Evolutionary conservation across 2,329 filamentous ascomycete species (phyloP).

Genomic region (Coniochaeta sp.): DNA sequence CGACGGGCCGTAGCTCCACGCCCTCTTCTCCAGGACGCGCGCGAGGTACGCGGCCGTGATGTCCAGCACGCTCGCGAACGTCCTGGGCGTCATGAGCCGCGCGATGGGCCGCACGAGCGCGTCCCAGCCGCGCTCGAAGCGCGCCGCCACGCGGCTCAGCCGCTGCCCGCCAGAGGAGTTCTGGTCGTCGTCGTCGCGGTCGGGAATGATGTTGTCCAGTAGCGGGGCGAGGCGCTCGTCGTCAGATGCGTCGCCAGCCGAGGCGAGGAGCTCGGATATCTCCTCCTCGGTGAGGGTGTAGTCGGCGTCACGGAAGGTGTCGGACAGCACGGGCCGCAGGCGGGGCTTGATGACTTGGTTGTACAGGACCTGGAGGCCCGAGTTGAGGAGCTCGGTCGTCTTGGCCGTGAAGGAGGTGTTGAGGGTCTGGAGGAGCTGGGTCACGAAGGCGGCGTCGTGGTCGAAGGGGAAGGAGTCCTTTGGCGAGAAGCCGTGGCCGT

Average conservation of each 20-base stretch:
- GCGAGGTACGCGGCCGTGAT: constrained; percentile 69
- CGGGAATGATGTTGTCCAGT: background rate
- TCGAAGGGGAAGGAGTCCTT: constrained; percentile 71
- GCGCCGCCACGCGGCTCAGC: constrained; percentile 63
- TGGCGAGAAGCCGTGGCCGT: constrained; percentile 16
- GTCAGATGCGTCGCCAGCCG: constrained; percentile 21
- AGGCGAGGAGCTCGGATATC: constrained; percentile 45
- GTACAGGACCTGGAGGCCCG: constrained; percentile 81
- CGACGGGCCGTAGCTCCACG: constrained; percentile 61
- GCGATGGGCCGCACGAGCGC: constrained; percentile 77
- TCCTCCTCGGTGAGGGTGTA: constrained; percentile 66
- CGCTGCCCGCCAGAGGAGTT: constrained; percentile 19
- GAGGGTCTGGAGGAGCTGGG: constrained; percentile 60
- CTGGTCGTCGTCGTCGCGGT: background rate
- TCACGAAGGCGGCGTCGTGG: constrained; percentile 64
- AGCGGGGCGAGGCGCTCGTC: background rate
- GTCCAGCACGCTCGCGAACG: constrained; percentile 70
- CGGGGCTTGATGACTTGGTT: constrained; percentile 80
- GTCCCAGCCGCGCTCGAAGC: constrained; percentile 83
- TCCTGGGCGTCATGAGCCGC: constrained; percentile 71
- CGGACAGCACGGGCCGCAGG: constrained; percentile 74
- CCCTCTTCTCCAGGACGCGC: constrained; percentile 75
- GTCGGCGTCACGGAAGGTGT: constrained; percentile 87
- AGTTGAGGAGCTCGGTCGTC: constrained; percentile 71
- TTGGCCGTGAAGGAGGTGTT: constrained; percentile 69